A percentile compares a stretch with the other conserved stretches of the same genome.
These are phyloP conservation scores for Chlorencoelia australis DNA, from an alignment of 2,329 filamentous ascomycete genomes.

Conservation along the genomic window DNA sequence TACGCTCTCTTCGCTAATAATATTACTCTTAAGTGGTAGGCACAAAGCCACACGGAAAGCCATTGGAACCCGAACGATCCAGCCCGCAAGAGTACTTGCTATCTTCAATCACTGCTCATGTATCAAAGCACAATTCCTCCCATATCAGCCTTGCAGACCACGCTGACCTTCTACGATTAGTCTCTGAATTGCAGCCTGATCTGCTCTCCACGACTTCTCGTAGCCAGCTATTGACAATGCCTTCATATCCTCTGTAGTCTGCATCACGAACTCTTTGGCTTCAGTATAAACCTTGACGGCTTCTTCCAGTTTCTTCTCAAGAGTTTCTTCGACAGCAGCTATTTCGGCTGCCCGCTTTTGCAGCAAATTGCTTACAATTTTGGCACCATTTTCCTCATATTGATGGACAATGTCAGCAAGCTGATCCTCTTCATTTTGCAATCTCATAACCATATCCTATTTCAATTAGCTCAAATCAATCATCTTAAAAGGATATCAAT, in stretches of 20 bases:
- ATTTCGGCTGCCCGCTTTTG: conserved; percentile 13
- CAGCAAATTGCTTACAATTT: conserved; percentile 16
- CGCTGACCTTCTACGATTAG: conserved; percentile 12
- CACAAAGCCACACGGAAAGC: no score
- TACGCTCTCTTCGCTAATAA: no score
- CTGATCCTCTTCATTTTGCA: conserved; percentile 22
- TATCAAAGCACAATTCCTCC: no score
- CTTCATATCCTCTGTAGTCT: conserved; percentile 11
- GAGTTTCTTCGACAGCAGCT: conserved; percentile 8
- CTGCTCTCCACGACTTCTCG: conserved; percentile 19
- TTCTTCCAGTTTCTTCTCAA: conserved; percentile 15
- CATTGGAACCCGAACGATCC: no score
- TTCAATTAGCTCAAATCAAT: no score
- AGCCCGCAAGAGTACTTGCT: no score
- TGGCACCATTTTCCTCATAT: conserved; percentile 21
- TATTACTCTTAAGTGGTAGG: no score
- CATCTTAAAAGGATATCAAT: not conserved
- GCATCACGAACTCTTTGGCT: conserved; percentile 10
- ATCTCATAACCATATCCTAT: conserved; percentile 23
- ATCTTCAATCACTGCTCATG: no score
- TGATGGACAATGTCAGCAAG: conserved; percentile 21
- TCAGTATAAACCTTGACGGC: conserved; percentile 15
- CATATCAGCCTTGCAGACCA: no score
- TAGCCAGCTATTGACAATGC: conserved; percentile 9
- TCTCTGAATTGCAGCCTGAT: conserved; percentile 17